Percentiles rank a stretch among this genome's conserved stretches.
Conservation (phyloP, 1,139 yeast genomes). For the Hyphopichia fennica region DNA sequence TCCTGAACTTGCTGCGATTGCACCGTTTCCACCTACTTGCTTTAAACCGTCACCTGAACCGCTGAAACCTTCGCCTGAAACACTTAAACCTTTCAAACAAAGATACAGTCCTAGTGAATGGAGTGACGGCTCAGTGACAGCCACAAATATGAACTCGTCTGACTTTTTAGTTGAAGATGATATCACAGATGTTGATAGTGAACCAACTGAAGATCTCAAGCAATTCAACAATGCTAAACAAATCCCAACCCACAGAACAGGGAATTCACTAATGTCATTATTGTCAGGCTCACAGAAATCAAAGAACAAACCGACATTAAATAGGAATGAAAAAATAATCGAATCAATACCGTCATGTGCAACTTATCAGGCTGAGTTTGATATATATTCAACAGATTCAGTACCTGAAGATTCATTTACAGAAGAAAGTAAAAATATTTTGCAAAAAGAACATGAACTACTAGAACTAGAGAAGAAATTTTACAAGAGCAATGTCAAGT, state of each 20-base stretch:
- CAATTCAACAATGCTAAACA: not conserved
- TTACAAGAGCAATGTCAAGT: conserved; percentile 16
- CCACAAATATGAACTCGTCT: not conserved
- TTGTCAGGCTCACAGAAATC: conserved; percentile 11
- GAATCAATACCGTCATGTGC: not conserved
- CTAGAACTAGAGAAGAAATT: conserved; percentile 36
- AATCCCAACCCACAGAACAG: not conserved
- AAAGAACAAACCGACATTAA: too few relatives aligned
- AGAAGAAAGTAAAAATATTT: conserved; percentile 13
- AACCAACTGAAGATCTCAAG: conserved; percentile 4
- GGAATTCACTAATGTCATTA: conserved; percentile 6
- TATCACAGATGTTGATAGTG: conserved; percentile 17
- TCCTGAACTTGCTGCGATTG: not conserved
- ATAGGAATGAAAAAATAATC: conserved; percentile 1
- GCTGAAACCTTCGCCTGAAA: too few relatives aligned
- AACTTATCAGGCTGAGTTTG: not conserved
- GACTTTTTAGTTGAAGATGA: conserved; percentile 12
- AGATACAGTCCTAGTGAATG: not conserved
- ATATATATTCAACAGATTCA: not conserved
- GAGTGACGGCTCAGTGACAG: not conserved
- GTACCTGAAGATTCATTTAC: conserved; percentile 13
- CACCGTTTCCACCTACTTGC: not conserved
- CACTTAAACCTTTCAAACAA: not conserved
- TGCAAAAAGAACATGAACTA: conserved; percentile 19
- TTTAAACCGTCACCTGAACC: too few relatives aligned